phyloP scores from a whole-genome alignment of 176 grass and related monocot species.

The Zoysia japonica region DNA sequence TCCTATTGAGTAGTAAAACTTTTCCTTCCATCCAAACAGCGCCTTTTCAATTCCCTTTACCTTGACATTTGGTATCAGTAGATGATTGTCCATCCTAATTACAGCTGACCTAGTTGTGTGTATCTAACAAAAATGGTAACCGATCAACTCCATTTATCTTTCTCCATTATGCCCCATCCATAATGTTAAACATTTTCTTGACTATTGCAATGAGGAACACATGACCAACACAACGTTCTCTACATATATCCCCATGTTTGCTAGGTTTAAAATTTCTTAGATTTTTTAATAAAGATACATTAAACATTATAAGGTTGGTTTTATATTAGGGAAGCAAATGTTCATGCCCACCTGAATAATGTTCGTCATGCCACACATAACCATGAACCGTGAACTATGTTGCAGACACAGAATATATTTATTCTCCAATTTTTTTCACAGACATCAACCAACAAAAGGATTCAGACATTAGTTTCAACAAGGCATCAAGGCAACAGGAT shows the following conservation, averaged over 20 bases:
- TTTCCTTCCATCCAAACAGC: no score
- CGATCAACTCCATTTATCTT: constrained; percentile 6
- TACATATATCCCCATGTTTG: background rate
- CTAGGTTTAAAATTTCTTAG: constrained; percentile 2
- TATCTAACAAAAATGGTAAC: background rate
- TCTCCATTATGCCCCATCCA: background rate
- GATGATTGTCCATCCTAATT: background rate
- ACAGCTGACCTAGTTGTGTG: background rate
- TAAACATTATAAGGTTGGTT: background rate
- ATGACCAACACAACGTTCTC: background rate
- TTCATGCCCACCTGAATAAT: background rate
- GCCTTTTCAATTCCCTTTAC: no score
- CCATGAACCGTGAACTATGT: background rate
- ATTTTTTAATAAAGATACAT: background rate
- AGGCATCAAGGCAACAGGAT: constrained; percentile 10
- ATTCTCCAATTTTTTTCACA: constrained; percentile 6
- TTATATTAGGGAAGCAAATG: background rate
- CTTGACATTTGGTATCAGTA: background rate
- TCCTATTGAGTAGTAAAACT: no score
- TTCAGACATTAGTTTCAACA: constrained; percentile 22
- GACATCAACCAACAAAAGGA: background rate
- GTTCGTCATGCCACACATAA: constrained; percentile 4
- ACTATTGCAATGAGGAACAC: background rate
- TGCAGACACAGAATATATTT: constrained; percentile 1
- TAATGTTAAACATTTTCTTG: background rate